phyloP scores from a whole-genome alignment of 768 basidiomycete species.

The Naganishia friedmannii region DNA sequence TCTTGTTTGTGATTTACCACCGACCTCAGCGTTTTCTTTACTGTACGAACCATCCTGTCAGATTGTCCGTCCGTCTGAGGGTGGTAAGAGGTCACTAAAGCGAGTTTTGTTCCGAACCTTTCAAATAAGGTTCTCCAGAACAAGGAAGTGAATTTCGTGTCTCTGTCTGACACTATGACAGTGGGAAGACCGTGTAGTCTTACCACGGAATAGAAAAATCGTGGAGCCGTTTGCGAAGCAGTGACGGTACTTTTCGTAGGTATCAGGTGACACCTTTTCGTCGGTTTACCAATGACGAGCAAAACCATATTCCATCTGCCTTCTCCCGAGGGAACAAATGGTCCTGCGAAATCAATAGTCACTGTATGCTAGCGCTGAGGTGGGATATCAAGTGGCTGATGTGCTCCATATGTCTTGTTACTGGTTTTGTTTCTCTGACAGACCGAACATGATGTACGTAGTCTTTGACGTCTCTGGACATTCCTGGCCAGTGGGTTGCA shows the following conservation, averaged over 20 bases:
- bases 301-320: constrained; percentile 45
- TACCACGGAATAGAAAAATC: constrained; percentile 18
- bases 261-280: constrained; percentile 55
- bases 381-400: constrained; percentile 43
- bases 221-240: constrained; percentile 41
- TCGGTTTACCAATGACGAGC: constrained; percentile 53
- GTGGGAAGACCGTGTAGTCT: constrained; percentile 50
- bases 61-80: constrained; percentile 37
- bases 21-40: constrained; percentile 18
- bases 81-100: constrained; percentile 55
- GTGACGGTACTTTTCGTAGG: constrained; percentile 46
- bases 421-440: background rate
- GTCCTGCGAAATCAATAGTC: constrained; percentile 45
- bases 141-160: constrained; percentile 53
- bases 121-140: constrained; percentile 55
- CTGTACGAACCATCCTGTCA: constrained; percentile 4
- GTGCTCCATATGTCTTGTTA: background rate
- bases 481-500: background rate
- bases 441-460: constrained; percentile 37
- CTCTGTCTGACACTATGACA: constrained; percentile 55
- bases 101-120: constrained; percentile 45
- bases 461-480: constrained; percentile 34
- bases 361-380: constrained; percentile 49
- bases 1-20: constrained; percentile 38
- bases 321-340: constrained; percentile 4